These are phyloP conservation scores for Spinellus fusiger DNA, from an alignment of 192 early-diverging fungal species.

Conservation along the genomic window DNA sequence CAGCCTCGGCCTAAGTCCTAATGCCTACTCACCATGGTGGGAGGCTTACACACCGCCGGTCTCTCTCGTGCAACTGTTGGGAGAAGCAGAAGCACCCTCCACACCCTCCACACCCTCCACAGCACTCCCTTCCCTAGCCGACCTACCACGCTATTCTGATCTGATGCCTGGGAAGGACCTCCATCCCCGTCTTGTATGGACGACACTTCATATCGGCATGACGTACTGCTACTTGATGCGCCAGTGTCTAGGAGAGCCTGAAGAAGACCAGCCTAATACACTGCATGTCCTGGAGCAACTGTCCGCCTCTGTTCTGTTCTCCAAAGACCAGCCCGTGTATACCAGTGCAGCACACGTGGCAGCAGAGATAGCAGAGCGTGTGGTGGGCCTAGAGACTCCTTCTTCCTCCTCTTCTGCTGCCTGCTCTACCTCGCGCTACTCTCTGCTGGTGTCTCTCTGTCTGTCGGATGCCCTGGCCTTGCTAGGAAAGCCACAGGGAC, in stretches of 20 bases:
- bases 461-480: no score
- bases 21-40: constrained; percentile 14
- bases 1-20: neutral
- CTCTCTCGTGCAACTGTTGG: neutral
- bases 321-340: neutral
- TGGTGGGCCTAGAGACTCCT: no score
- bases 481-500: no score
- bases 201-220: constrained; percentile 6
- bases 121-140: neutral
- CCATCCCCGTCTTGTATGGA: neutral
- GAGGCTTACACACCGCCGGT: neutral
- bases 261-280: constrained; percentile 5
- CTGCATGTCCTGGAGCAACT: neutral
- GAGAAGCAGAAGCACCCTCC: neutral
- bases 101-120: neutral
- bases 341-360: no score
- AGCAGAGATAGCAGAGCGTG: no score
- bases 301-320: constrained; percentile 9
- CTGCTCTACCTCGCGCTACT: no score
- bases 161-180: neutral
- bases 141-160: neutral
- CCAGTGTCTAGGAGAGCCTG: constrained; percentile 8
- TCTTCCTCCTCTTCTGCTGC: no score
- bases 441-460: no score
- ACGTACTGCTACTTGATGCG: constrained; percentile 21